phyloP scores from a whole-genome alignment of 2,329 filamentous ascomycete genomes.

The Biscogniauxia sp. region DNA sequence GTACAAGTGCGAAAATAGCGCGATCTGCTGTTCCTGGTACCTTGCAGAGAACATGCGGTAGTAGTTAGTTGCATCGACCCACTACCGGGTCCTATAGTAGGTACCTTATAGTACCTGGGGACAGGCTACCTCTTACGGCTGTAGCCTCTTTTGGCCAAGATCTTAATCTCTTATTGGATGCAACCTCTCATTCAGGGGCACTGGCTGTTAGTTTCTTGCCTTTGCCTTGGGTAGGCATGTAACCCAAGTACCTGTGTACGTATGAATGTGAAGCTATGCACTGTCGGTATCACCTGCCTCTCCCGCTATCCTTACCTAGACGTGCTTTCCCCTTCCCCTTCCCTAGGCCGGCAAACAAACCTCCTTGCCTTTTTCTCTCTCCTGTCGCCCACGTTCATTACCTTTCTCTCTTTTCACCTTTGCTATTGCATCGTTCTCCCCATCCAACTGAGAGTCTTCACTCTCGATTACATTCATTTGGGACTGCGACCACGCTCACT shows the following conservation, averaged over 20 bases:
- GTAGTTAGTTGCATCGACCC: neutral
- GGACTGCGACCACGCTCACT: constrained; percentile 30
- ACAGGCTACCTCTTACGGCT: neutral
- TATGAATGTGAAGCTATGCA: neutral
- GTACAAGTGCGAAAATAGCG: neutral
- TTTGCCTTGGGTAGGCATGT: neutral
- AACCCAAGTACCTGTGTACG: neutral
- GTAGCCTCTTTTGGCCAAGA: neutral
- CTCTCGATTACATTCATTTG: constrained; percentile 59
- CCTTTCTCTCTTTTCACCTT: constrained; percentile 5
- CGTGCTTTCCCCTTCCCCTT: constrained; percentile 8
- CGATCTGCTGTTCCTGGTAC: neutral
- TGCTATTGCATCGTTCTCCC: constrained; percentile 35
- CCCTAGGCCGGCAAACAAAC: constrained; percentile 1
- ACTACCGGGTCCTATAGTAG: neutral
- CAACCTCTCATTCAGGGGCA: neutral
- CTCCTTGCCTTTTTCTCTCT: constrained; percentile 12
- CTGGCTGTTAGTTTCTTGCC: neutral
- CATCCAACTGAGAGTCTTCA: constrained; percentile 51
- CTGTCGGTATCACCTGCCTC: constrained; percentile 1
- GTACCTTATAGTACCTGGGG: too few species aligned
- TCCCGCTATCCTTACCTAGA: constrained; percentile 7
- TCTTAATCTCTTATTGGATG: neutral
- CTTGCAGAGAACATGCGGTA: neutral
- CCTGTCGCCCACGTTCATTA: constrained; percentile 21